phyloP scores from a whole-genome alignment of 352 stramenopile species.

The Pythium aquatile region DNA sequence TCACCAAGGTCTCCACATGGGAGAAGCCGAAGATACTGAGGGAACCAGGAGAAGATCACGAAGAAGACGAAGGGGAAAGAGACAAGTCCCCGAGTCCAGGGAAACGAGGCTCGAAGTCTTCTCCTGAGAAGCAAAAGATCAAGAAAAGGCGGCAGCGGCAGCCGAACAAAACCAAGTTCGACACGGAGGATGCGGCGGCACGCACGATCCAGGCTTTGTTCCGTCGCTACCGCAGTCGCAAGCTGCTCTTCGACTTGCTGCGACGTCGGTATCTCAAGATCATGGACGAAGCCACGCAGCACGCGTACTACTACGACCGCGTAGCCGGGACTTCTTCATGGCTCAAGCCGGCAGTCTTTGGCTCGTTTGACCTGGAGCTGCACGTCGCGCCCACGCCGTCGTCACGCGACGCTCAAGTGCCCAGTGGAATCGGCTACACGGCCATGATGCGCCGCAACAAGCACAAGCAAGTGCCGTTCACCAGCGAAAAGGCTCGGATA shows the following conservation, averaged over 20 bases:
- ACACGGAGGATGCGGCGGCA: constrained; percentile 38
- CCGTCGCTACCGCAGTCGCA: constrained; percentile 46
- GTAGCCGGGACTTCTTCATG: constrained; percentile 43
- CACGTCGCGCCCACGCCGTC: constrained; percentile 17
- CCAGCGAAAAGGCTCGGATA: constrained; percentile 51
- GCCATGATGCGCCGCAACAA: constrained; percentile 20
- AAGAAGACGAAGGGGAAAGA: constrained; percentile 7
- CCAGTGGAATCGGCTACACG: constrained; percentile 1
- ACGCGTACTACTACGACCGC: constrained; percentile 71
- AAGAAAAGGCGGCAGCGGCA: constrained; percentile 1
- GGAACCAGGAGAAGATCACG: constrained; percentile 11
- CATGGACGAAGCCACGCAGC: constrained; percentile 37
- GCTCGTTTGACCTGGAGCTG: constrained; percentile 51
- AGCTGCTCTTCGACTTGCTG: constrained; percentile 41
- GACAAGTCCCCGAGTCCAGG: neutral
- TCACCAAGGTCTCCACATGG: constrained; percentile 70
- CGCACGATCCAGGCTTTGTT: constrained; percentile 61
- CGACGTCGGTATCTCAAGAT: constrained; percentile 60
- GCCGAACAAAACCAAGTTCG: constrained; percentile 18
- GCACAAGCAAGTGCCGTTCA: constrained; percentile 26
- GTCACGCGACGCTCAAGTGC: constrained; percentile 9
- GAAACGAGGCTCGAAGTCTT: neutral
- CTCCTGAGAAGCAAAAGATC: constrained; percentile 4
- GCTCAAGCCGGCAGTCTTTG: constrained; percentile 61
- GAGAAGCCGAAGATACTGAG: constrained; percentile 53